phyloP scores from a whole-genome alignment of 2,329 filamentous ascomycete species.

The Ambrosiella beaveri region DNA sequence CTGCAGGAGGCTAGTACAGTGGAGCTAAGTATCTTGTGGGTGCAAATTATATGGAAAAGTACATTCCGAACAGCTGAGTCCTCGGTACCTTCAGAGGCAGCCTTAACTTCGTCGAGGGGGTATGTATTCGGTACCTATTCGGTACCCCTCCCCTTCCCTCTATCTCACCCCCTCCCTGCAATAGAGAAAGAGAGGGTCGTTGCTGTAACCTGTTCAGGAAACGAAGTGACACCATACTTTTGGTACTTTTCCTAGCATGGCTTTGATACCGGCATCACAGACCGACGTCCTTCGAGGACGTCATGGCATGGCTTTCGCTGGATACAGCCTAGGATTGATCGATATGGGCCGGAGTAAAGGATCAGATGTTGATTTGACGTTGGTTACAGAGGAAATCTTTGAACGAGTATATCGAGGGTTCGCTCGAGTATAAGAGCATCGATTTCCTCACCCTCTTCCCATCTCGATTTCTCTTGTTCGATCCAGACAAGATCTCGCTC shows the following conservation, averaged over 20 bases:
- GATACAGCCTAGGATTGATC: neutral
- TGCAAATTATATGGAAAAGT: neutral
- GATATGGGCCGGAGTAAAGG: neutral
- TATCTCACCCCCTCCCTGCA: neutral
- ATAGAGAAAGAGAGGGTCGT: neutral
- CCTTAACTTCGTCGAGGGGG: neutral
- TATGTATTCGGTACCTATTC: neutral
- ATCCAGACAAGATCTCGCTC: conserved; percentile 2
- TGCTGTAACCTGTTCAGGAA: conserved; percentile 6
- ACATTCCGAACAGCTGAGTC: neutral
- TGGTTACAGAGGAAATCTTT: neutral
- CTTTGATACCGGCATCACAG: conserved; percentile 1
- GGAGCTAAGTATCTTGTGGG: neutral
- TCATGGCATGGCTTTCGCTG: neutral
- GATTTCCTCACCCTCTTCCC: conserved; percentile 3
- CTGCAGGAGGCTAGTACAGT: neutral
- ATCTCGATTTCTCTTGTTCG: neutral
- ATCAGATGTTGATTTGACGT: neutral
- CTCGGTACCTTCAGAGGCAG: neutral
- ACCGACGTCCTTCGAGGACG: neutral
- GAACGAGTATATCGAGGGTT: neutral
- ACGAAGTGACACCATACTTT: conserved; percentile 6
- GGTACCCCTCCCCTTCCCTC: too few relatives aligned
- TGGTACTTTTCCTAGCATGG: conserved; percentile 2
- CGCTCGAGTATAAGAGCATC: conserved; percentile 10